Base-by-base conservation (phyloP, 2,329 filamentous ascomycete genomes). In the Pyrenochaeta sp. region DNA sequence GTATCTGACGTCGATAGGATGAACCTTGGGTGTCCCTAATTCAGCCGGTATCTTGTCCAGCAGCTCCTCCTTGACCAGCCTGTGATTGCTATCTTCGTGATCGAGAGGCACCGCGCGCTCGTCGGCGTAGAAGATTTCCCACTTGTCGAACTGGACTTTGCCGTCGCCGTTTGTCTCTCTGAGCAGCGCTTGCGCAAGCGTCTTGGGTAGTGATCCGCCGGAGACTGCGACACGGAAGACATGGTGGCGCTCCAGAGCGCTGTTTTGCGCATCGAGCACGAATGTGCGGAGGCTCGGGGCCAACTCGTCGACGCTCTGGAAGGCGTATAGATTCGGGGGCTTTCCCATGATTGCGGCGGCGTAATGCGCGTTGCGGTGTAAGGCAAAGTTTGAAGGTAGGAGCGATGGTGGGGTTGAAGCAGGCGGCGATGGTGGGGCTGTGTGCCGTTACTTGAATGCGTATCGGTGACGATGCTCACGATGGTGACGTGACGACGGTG, bases 41-140 rank as follows among this genome's bases (percentile, higher is more conserved):
- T 84, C 84, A 45, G 83, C 79, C 42, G 93, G 92, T 62, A 98
- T 91, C 82, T 96, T 94, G 81, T 93, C 90, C 62, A 99, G 84
- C 50, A 97, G 84, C 80, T 97, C 93, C 47, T 88, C 83, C 83
- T 97, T 95, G 68, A 98, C 82, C 44, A 97, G 87, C 60, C 83
- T 88, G 81, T 97, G 97, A 82, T 98, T 99, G 82, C 93, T 97
- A 82, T 99, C 94, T 66, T 88, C 85, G 80, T 98, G 90, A 78
- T 95, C 89, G 68, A 97, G 89, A 24, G 95, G 91, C 52, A 98
- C 95, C 69, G 92, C 92, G 73, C 95, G 91, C 84, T 99, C 95
- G 77, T 99, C 95, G 74, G 94, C 94, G 79, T 97, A 98, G 85
- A 98, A 99, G 74, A 99, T 92, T 73, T 98, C 91, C 95, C 95